Base-by-base conservation (phyloP, 495 filamentous ascomycete genomes). In the Neurospora terricola region DNA sequence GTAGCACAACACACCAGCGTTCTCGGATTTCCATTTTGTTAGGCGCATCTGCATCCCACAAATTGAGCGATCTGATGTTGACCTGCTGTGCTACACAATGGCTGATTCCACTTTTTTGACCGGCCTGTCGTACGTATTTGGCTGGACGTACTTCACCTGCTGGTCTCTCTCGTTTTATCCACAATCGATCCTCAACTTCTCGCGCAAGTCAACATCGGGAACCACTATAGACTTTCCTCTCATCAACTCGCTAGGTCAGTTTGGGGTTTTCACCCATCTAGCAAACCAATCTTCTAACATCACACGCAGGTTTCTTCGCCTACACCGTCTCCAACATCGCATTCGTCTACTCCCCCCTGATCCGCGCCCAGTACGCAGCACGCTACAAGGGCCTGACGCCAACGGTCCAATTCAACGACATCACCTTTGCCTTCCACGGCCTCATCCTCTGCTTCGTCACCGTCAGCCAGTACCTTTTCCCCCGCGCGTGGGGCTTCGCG, bases 151-250 rank as follows among this genome's bases (percentile, higher is more conserved):
- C 82, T 89, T 88, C 72, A 70, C 90, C n/a, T 88, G 87, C 78
- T 96, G 94, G 94, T 92, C 91, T 1, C 79, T 91, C 45, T 97
- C 93, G 14, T 98, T 97, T 83, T 99, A 98, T 79, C 95, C 96
- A 2, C 96, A 98, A 77, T 87, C 91, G 1, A 80, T 94, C 45
- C 86, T 89, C 72, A 99, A 97, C 84, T 90, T 85, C 79, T 86
- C 82, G 38, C 89, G 94, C 23, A 85, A 86, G 34, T 91, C 94
- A 4, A 97, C 94, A 5, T 86, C 88, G 5, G 96, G 96, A 11
- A 89, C 94, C 9, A 91, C 94, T 0, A 90, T 96, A 69, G 94
- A 98, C 80, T 97, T 94, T 78, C 93, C 92, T 7, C 86, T 90
- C 8, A 85, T 95, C 79, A 99, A 99, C 78, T 85, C 88, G 3